A percentile compares a stretch with the other conserved stretches of the same genome.
phyloP scores from a whole-genome alignment of 1,284 basidiomycete species.

The Rhodotorula sp. region DNA sequence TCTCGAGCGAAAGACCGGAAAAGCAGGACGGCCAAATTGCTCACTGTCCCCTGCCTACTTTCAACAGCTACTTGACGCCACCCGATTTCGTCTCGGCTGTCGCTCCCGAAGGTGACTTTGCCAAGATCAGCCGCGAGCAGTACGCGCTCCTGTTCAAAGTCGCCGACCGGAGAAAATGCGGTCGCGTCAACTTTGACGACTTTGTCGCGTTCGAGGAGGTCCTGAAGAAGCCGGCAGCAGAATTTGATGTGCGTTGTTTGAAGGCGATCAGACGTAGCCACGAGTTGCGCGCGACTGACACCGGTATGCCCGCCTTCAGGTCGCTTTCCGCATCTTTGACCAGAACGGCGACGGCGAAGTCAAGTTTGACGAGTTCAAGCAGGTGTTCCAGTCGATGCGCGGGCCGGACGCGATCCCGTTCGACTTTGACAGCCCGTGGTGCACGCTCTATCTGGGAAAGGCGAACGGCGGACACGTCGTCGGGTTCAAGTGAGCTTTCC shows the following conservation, averaged over 20 bases:
- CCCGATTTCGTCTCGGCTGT: conserved; percentile 90
- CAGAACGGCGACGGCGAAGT: conserved; percentile 84
- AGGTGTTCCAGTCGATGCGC: conserved; percentile 77
- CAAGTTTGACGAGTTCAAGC: conserved; percentile 89
- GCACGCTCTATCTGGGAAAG: conserved; percentile 89
- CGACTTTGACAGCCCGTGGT: conserved; percentile 92
- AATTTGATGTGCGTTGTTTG: conserved; percentile 38
- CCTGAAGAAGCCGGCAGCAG: conserved; percentile 58
- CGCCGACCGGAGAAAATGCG: conserved; percentile 74
- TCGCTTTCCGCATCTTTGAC: conserved; percentile 95
- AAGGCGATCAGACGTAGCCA: conserved; percentile 56
- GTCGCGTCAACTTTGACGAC: conserved; percentile 87
- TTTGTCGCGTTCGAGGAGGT: conserved; percentile 90
- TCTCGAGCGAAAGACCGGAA: background rate
- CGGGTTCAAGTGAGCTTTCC: conserved; percentile 66
- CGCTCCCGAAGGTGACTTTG: conserved; percentile 76
- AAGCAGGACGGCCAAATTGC: background rate
- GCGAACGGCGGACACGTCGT: conserved; percentile 84
- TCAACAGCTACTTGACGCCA: conserved; percentile 69
- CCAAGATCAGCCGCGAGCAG: conserved; percentile 78
- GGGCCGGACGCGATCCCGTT: conserved; percentile 82
- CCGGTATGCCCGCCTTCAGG: conserved; percentile 53
- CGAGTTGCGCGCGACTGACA: conserved; percentile 91
- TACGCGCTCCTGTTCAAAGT: conserved; percentile 78
- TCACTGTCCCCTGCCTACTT: background rate